Percentiles rank a stretch among this genome's conserved stretches.
Evolutionary conservation across 116 monocot species (phyloP).

Genomic region (Trichopus zeylanicus): DNA sequence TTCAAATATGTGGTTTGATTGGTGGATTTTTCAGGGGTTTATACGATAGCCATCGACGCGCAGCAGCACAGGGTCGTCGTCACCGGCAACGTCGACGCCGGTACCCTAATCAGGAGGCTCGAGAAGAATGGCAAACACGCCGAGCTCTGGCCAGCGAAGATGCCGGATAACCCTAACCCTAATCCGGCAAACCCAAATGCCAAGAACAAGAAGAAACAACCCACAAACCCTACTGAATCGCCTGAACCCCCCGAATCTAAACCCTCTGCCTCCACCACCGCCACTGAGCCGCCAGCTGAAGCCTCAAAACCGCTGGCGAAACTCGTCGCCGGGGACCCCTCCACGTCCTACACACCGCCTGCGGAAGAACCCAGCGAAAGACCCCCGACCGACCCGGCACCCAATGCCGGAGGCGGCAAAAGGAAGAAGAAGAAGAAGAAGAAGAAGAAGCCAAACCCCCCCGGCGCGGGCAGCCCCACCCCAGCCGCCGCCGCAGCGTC

Average conservation of each 20-base stretch:
- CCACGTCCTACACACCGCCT: background rate
- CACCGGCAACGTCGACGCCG: conserved; percentile 21
- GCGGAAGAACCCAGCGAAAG: background rate
- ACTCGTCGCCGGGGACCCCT: background rate
- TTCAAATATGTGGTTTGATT: too few species aligned
- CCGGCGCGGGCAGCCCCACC: too few species aligned
- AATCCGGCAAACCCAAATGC: background rate
- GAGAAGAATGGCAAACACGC: conserved; percentile 26
- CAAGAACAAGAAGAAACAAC: background rate
- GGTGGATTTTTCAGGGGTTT: conserved; percentile 25
- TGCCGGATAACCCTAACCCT: conserved; percentile 1
- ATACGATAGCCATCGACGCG: conserved; percentile 24
- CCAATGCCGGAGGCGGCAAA: conserved; percentile 3
- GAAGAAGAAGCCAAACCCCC: background rate
- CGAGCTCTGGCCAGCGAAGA: conserved; percentile 17
- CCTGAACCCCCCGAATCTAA: background rate
- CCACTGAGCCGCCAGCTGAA: background rate
- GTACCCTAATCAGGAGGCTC: conserved; percentile 25
- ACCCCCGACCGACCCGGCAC: background rate
- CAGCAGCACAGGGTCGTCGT: conserved; percentile 37
- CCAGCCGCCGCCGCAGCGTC: background rate
- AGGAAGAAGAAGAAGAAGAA: conserved; percentile 6
- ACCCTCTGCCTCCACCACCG: background rate
- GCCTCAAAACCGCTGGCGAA: background rate
- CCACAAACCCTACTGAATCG: background rate